These are phyloP conservation scores for Ganoderma meredithae DNA, from an alignment of 1,284 basidiomycete species.

Conservation along the genomic window DNA sequence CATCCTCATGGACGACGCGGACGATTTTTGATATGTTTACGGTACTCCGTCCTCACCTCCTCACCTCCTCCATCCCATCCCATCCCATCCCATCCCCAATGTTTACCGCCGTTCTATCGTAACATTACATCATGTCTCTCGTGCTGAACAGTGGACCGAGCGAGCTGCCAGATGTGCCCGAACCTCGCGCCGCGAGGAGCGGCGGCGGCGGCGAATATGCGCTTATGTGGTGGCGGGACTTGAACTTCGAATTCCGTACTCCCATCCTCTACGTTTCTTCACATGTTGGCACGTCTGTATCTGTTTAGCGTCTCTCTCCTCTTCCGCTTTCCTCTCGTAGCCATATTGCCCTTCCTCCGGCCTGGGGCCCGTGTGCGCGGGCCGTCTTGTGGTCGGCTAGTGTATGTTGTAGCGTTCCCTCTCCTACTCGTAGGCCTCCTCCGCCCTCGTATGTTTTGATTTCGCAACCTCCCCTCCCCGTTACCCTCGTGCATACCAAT, in stretches of 20 bases:
- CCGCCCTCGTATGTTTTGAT: not conserved
- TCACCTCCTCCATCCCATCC: too few relatives aligned
- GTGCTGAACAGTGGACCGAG: slow-evolving; percentile 1
- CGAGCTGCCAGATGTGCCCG: not conserved
- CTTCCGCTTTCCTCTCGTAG: slow-evolving; percentile 3
- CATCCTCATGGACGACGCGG: slow-evolving; percentile 48
- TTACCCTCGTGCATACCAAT: slow-evolving; percentile 6
- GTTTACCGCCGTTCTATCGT: not conserved
- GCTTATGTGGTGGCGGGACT: not conserved
- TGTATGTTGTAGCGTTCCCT: slow-evolving; percentile 1
- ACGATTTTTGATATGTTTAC: slow-evolving; percentile 41
- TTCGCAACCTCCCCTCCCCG: not conserved
- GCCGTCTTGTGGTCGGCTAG: not conserved
- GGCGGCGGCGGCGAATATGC: slow-evolving; percentile 6
- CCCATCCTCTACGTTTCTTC: slow-evolving; percentile 1
- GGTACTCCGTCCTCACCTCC: not conserved
- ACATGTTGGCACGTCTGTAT: slow-evolving; percentile 16
- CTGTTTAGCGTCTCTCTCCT: not conserved
- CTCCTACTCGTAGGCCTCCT: not conserved
- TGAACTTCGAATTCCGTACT: not conserved
- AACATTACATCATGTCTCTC: slow-evolving; percentile 1
- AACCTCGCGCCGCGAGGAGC: not conserved
- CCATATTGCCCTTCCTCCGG: not conserved
- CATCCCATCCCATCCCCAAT: too few relatives aligned
- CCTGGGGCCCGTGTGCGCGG: not conserved